Evolutionary conservation across 257 asterid genomes (phyloP).

Genomic region (Forsythia suspensa): DNA sequence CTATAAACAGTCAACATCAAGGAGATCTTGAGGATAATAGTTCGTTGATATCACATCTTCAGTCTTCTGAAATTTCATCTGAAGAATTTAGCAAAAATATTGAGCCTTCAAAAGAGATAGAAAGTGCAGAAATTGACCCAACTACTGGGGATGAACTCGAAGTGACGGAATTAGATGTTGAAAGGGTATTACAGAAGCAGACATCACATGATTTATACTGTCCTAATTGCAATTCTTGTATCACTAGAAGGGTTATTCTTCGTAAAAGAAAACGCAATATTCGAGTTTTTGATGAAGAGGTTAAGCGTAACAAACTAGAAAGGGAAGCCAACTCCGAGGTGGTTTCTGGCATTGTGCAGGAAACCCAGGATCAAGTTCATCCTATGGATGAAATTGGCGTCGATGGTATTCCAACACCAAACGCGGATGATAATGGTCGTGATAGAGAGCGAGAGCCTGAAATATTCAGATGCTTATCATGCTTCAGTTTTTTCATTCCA

Average conservation of each 20-base stretch:
- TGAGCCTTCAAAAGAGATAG: slow-evolving; percentile 49
- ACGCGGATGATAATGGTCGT: slow-evolving; percentile 32
- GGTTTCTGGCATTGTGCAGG: slow-evolving; percentile 19
- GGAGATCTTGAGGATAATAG: slow-evolving; percentile 28
- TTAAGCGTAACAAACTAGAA: slow-evolving; percentile 48
- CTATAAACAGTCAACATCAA: slow-evolving; percentile 17
- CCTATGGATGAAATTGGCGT: slow-evolving; percentile 23
- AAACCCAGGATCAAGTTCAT: slow-evolving; percentile 29
- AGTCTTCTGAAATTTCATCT: slow-evolving; percentile 34
- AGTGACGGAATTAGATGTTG: slow-evolving; percentile 55
- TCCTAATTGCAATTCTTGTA: slow-evolving; percentile 92
- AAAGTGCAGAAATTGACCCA: slow-evolving; percentile 48
- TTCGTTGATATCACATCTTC: slow-evolving; percentile 22
- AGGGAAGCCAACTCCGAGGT: slow-evolving; percentile 16
- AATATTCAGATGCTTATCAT: slow-evolving; percentile 86
- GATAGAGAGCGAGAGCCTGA: slow-evolving; percentile 54
- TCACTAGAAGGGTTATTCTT: slow-evolving; percentile 84
- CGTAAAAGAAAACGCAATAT: slow-evolving; percentile 67
- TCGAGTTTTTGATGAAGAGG: slow-evolving; percentile 47
- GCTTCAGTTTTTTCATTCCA: slow-evolving; percentile 89
- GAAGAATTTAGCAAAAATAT: slow-evolving; percentile 25
- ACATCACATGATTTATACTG: slow-evolving; percentile 81
- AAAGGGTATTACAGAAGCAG: slow-evolving; percentile 61
- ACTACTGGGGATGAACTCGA: slow-evolving; percentile 46
- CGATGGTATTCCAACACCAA: slow-evolving; percentile 31